Evolutionary conservation across 2,329 filamentous ascomycete species (phyloP).

Genomic region (Epichloe amarillans): DNA sequence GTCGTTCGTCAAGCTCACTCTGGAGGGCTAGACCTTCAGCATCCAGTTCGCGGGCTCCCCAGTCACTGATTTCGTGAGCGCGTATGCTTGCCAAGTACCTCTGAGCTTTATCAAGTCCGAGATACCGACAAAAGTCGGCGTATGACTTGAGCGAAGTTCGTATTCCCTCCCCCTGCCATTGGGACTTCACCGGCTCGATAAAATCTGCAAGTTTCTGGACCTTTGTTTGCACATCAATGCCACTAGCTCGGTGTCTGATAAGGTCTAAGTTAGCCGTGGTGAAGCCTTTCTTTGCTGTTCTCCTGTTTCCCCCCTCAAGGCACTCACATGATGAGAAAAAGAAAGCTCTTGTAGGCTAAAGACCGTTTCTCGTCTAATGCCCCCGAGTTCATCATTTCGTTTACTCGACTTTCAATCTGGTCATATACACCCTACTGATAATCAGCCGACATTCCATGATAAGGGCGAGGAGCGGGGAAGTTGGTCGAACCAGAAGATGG

Average conservation of each 20-base stretch:
- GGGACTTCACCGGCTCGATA: conserved; percentile 64
- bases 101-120: conserved; percentile 70
- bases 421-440: conserved; percentile 60
- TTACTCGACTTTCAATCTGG: conserved; percentile 70
- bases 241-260: conserved; percentile 61
- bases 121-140: conserved; percentile 61
- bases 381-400: conserved; percentile 62
- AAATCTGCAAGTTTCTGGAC: conserved; percentile 62
- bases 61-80: conserved; percentile 67
- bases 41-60: conserved; percentile 67
- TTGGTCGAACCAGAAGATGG: conserved; percentile 54
- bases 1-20: conserved; percentile 60
- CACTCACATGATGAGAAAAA: conserved; percentile 77
- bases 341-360: conserved; percentile 75
- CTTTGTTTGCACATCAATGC: conserved; percentile 57
- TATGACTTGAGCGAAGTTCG: conserved; percentile 60
- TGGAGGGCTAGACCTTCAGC: conserved; percentile 69
- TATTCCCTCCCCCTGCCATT: conserved; percentile 65
- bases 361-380: conserved; percentile 69
- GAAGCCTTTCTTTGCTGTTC: background rate
- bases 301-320: background rate
- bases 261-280: background rate
- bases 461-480: no score
- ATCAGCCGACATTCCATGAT: background rate
- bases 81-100: conserved; percentile 61